phyloP scores from a whole-genome alignment of 345 rosid genomes.

The Toxicodendron radicans region DNA sequence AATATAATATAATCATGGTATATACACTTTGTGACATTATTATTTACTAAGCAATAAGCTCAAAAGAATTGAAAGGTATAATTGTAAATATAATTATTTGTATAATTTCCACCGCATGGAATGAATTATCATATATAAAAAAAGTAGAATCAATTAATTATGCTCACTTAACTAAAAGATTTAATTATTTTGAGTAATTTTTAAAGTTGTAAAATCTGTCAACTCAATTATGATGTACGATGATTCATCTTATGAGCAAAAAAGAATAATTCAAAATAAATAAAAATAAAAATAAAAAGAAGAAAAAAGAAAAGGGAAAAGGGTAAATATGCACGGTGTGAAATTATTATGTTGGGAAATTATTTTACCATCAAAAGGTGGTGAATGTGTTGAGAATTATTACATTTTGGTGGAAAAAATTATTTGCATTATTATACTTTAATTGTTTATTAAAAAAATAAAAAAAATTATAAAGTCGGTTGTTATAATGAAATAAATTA shows the following conservation, averaged over 20 bases:
- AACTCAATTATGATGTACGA: neutral
- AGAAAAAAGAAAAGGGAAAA: neutral
- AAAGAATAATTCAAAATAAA: neutral
- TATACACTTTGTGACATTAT: conserved; percentile 10
- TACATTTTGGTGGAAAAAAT: neutral
- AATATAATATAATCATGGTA: conserved; percentile 11
- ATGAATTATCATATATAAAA: neutral
- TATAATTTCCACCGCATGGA: conserved; percentile 7
- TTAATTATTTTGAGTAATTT: neutral
- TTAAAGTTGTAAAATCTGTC: neutral
- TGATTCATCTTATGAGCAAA: neutral
- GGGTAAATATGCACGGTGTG: conserved; percentile 9
- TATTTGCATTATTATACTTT: neutral
- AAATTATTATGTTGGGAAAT: conserved; percentile 1
- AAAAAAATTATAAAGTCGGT: no score
- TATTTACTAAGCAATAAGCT: neutral
- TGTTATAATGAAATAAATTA: no score
- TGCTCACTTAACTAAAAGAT: no score
- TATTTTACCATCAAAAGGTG: neutral
- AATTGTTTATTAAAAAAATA: no score
- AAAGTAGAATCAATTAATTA: neutral
- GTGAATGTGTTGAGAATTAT: neutral
- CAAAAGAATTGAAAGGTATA: neutral
- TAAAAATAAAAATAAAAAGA: neutral
- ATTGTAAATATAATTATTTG: neutral